Base-by-base conservation (phyloP, 78 protist species). In the Dictyostelium brefeldianum region DNA sequence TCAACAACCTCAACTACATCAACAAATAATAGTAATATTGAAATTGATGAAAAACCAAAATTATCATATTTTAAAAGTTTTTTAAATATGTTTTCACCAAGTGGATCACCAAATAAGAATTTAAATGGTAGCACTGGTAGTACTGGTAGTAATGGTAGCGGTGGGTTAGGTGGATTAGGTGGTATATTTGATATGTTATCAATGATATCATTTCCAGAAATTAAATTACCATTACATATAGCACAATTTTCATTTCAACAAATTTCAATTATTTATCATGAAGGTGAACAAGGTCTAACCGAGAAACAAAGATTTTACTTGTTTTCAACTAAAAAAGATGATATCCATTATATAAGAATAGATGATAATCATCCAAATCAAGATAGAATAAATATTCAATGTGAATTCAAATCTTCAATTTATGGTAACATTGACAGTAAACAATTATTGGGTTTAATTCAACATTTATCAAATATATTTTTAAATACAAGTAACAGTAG, bases 281-380 rank as follows among this genome's bases (percentile, higher is more conserved):
- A 31, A 15, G 22, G 22, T 27, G 75, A 67, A 67, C 54, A 46
- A 14, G 15, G 17, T 20, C 20, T 73, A 47, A 29, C 56, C 0
- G 51, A 36, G 46, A 36, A 73, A 47, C 79, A 75, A 51, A 46
- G 64, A 50, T 75, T 75, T 29, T 75, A 75, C 17, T 46, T 78
- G 31, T 78, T 78, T 29, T 78, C 83, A 4, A 78, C 83, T 20
- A 78, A 78, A 78, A 78, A 78, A 31, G 83, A 78, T 56, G 51
- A 54, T 36, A 20, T 36, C 50, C 81, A 75, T 48, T 25, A 27
- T 75, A 75, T 75, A 22, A 75, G 43, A 41, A 25, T 75, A 75
- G 81, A 75, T 75, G 41, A 22, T 43, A 75, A 75, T 50, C 62
- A 48, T 25, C 47, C 56, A 22, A 75, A 48, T 50, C 29, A 22